Evolutionary conservation across 2,329 filamentous ascomycete species (phyloP), one percentile per base, ranked within the genome.

Genomic region (Byssoonygena ceratinophila): DNA sequence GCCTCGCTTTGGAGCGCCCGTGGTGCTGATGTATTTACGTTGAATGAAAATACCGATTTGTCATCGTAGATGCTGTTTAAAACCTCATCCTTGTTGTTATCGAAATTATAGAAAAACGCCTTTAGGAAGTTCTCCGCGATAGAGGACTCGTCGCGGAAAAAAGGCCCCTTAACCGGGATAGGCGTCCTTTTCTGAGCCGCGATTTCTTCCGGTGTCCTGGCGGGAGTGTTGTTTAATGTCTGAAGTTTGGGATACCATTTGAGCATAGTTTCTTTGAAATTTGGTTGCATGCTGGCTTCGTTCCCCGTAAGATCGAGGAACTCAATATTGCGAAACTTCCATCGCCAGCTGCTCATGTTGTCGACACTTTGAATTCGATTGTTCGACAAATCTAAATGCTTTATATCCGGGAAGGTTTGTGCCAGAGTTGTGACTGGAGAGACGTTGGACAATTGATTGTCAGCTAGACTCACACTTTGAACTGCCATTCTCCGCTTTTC

Each of bases 321-420:
- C 63, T 94, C 82, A 9, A 97, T 76, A 53, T 81, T 74, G 49
- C 77, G 81, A 63, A 97, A 90, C 52, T 85, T 87, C 63, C 82
- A 80, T 55, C 83, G 83, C 89, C 89, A 96, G 29, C 75, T 78
- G 49, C 82, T 78, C 44, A 98, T 68, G 8, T 79, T 78, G 53
- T 81, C 79, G 47, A 88, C 68, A 48, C 79, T 80, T 54, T 77
- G 74, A 60, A 98, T 80, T 37, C 82, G 79, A 69, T 97, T 97
- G 64, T 83, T 80, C 51, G 87, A 92, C 23, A 97, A 78, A 59
- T 96, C 91, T 11, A 98, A 80, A 59, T 95, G 90, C 65, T 87
- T 83, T 55, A 97, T 74, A 56, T 90, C 84, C 0, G 90, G 88
- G 51, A 97, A 86, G 0, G 86, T 88, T 49, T 81, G 78, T 8